phyloP scores from a whole-genome alignment of 331 rosid species.

The Malus hybrid region DNA sequence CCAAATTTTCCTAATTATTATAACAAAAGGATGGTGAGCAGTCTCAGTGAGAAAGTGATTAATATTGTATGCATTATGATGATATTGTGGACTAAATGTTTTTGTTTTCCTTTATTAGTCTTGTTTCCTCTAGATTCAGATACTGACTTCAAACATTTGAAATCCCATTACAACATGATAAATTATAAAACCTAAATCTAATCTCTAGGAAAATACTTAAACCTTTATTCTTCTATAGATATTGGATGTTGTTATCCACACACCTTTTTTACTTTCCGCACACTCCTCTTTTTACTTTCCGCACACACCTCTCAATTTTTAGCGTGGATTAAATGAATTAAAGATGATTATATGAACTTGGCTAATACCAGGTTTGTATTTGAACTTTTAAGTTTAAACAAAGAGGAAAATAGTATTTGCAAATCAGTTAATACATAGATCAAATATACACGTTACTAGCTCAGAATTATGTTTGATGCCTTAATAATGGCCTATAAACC shows the following conservation, averaged over 20 bases:
- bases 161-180: not conserved
- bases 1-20: not conserved
- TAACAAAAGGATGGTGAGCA: not conserved
- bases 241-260: too few relatives aligned
- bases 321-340: too few relatives aligned
- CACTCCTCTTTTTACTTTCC: too few relatives aligned
- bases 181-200: not conserved
- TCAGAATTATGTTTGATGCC: not conserved
- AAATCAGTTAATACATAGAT: not conserved
- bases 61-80: not conserved
- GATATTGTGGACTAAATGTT: not conserved
- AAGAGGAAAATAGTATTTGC: not conserved
- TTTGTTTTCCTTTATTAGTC: not conserved
- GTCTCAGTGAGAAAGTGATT: not conserved
- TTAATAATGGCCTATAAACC: not conserved
- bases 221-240: not conserved
- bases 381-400: not conserved
- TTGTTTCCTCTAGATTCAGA: not conserved
- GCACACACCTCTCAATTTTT: too few relatives aligned
- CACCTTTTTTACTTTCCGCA: too few relatives aligned
- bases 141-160: conserved; percentile 1
- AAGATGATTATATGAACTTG: too few relatives aligned
- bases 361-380: too few relatives aligned
- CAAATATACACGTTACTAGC: not conserved
- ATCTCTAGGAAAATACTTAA: not conserved